phyloP scores from a whole-genome alignment of 2,329 filamentous ascomycete species.

The Aspergillus phoenicis region DNA sequence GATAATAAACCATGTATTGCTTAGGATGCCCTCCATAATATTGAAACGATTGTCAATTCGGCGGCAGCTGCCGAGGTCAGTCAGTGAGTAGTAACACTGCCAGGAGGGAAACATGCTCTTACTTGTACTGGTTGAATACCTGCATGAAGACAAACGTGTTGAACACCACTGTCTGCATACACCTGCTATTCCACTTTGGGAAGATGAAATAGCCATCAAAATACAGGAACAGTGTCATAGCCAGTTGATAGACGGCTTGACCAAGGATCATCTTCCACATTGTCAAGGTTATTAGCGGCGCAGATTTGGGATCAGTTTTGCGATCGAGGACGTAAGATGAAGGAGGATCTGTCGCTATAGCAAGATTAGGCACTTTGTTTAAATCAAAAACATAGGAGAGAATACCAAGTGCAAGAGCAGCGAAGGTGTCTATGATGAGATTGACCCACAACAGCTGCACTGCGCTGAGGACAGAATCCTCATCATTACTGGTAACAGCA shows the following conservation, averaged over 20 bases:
- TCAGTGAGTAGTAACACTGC: too few species aligned
- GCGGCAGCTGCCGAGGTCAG: slow-evolving; percentile 27
- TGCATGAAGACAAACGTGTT: slow-evolving; percentile 52
- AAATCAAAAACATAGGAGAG: too few species aligned
- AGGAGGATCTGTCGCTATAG: slow-evolving; percentile 59
- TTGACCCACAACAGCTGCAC: slow-evolving; percentile 71
- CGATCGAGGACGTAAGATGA: slow-evolving; percentile 60
- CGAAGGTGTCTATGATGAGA: slow-evolving; percentile 70
- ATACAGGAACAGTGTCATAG: slow-evolving; percentile 50
- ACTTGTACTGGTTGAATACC: slow-evolving; percentile 55
- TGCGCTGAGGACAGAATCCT: slow-evolving; percentile 64
- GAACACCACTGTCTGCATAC: slow-evolving; percentile 46
- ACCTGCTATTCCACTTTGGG: slow-evolving; percentile 22
- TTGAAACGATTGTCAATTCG: slow-evolving; percentile 49
- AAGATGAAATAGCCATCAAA: slow-evolving; percentile 44
- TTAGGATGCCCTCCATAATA: slow-evolving; percentile 47
- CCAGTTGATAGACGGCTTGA: slow-evolving; percentile 47
- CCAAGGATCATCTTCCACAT: slow-evolving; percentile 53
- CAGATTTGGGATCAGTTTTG: slow-evolving; percentile 49
- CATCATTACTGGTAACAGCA: slow-evolving; percentile 58
- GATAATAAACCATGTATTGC: slow-evolving; percentile 54
- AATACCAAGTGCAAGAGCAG: slow-evolving; percentile 60
- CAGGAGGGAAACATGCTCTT: too few species aligned
- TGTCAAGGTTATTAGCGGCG: slow-evolving; percentile 49
- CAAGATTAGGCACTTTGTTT: too few species aligned